Base-by-base conservation (phyloP, 1,284 basidiomycete genomes). In the Abortiporus biennis region DNA sequence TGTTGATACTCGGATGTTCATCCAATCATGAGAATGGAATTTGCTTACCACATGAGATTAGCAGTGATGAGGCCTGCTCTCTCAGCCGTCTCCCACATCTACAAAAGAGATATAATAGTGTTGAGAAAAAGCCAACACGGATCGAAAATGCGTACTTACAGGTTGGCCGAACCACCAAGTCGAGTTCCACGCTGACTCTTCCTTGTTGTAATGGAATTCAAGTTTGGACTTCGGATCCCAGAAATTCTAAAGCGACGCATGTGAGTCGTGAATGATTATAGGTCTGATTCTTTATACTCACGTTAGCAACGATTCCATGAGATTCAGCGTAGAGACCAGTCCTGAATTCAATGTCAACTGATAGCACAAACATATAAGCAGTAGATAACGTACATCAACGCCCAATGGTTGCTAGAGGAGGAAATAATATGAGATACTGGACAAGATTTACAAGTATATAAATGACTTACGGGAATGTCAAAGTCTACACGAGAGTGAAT, bases 231-330 rank as follows among this genome's bases (percentile, higher is more conserved):
- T 57, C 0, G 87, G 90, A 57, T 92, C 89, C 76, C 79, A 92
- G 57, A 96, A 96, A 54, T 90, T 87, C 86, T 89, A 54, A 41
- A 36, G 39, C 27, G 23, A 37, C 27, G 27, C 8, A 29, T 8
- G 8, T 29, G 27, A 29, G n/a, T 29, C 8, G 27, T 9, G 27
- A 29, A 29, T 25, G 12, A 38, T n/a, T n/a, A n/a, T n/a, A 35
- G 30, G 30, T 21, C 27, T 8, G 27, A 29, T 8, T 9, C 19
- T 29, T 11, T 16, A 35, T 5, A 59, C 75, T 11, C 53, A 88
- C 85, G 57, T 96, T 96, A 11, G 81, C 92, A 9, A 96, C 76
- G 40, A 96, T 93, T 4, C 92, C 93, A 58, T 92, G 88, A 16
- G 82, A 84, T 58, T 92, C 88, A 0, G 87, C 85, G 56, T 92